Evolutionary conservation across 2,329 filamentous ascomycete genomes (phyloP).

Genomic region (Alternaria atra): DNA sequence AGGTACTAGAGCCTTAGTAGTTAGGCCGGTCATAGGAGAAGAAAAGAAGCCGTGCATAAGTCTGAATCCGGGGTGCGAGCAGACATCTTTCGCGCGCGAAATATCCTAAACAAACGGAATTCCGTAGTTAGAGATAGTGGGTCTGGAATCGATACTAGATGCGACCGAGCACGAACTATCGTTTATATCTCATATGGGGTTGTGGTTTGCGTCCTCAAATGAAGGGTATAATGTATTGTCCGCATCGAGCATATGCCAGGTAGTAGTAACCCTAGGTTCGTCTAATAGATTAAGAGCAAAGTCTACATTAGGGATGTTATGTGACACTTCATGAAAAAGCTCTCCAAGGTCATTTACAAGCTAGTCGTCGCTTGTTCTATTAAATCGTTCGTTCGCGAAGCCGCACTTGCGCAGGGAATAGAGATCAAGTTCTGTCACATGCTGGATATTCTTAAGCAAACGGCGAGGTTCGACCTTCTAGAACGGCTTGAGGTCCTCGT

Average conservation of each 20-base stretch:
- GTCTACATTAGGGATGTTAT: slow-evolving; percentile 14
- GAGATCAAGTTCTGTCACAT: slow-evolving; percentile 8
- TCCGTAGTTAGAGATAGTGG: slow-evolving; percentile 2
- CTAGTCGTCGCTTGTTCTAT: too few relatives aligned
- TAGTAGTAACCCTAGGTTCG: slow-evolving; percentile 19
- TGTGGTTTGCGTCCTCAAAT: slow-evolving; percentile 8
- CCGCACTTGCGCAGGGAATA: slow-evolving; percentile 18
- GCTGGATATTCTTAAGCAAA: slow-evolving; percentile 5
- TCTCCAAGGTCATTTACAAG: slow-evolving; percentile 8
- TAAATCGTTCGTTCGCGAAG: slow-evolving; percentile 3
- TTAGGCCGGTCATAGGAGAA: slow-evolving; percentile 55
- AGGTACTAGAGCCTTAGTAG: slow-evolving; percentile 56
- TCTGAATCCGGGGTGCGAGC: slow-evolving; percentile 48
- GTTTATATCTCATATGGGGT: slow-evolving; percentile 8
- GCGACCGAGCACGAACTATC: not conserved
- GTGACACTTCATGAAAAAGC: slow-evolving; percentile 8
- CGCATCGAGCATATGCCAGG: slow-evolving; percentile 8
- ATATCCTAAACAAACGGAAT: slow-evolving; percentile 14
- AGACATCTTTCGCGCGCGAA: slow-evolving; percentile 15
- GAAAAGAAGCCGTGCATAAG: slow-evolving; percentile 58
- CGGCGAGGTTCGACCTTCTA: slow-evolving; percentile 34
- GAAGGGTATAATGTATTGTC: slow-evolving; percentile 5
- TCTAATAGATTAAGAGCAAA: slow-evolving; percentile 20
- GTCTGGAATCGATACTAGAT: not conserved
- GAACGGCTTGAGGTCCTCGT: slow-evolving; percentile 54